Conservation (phyloP, 2,329 filamentous ascomycete genomes). For the Mycogone perniciosa region DNA sequence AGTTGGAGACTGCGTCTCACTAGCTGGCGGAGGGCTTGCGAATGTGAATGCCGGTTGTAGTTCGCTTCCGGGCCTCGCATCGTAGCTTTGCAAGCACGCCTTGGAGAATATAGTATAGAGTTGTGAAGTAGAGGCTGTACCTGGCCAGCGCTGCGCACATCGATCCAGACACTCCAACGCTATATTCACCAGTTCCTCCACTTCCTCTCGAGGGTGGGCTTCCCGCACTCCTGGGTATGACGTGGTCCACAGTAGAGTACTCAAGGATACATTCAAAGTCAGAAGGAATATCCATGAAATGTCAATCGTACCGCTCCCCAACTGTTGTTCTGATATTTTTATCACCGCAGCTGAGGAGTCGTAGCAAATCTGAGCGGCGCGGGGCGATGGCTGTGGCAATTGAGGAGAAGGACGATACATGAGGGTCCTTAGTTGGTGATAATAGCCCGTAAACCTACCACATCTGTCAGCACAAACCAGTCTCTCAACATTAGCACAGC, state of each 20-base stretch:
- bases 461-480: neutral
- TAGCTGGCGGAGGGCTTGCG: constrained; percentile 27
- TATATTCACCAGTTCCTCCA: constrained; percentile 66
- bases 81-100: constrained; percentile 84
- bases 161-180: constrained; percentile 73
- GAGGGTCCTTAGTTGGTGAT: constrained; percentile 83
- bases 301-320: constrained; percentile 69
- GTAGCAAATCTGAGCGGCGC: constrained; percentile 77
- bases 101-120: constrained; percentile 81
- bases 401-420: constrained; percentile 89
- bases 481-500: neutral
- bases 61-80: constrained; percentile 38
- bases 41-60: constrained; percentile 25
- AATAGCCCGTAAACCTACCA: constrained; percentile 57
- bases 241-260: constrained; percentile 84
- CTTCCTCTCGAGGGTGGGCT: constrained; percentile 64
- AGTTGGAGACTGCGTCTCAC: constrained; percentile 27
- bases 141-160: constrained; percentile 86
- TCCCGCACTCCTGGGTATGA: constrained; percentile 80
- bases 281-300: constrained; percentile 92
- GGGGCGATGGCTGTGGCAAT: constrained; percentile 72
- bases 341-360: constrained; percentile 79
- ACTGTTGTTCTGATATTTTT: constrained; percentile 71
- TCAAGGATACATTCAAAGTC: constrained; percentile 83
- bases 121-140: constrained; percentile 74